Percentiles rank a stretch among this genome's conserved stretches.
These are phyloP conservation scores for Cytospora paraplurivora DNA, from an alignment of 2,329 filamentous ascomycete species.

Conservation along the genomic window DNA sequence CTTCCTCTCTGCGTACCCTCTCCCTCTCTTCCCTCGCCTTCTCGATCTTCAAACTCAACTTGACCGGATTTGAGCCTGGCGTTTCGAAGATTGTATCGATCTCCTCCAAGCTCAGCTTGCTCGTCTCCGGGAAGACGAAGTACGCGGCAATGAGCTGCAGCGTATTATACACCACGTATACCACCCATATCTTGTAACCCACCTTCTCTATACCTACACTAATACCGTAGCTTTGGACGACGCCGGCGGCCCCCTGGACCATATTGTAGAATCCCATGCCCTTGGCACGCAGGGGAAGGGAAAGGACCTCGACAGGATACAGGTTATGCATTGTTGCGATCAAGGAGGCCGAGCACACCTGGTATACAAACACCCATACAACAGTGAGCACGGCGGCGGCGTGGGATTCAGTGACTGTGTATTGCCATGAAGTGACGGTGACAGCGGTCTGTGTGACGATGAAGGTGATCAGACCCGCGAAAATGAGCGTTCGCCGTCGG, in stretches of 20 bases:
- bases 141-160: slow-evolving; percentile 50
- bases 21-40: slow-evolving; percentile 29
- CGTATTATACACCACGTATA: slow-evolving; percentile 53
- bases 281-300: slow-evolving; percentile 46
- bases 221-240: slow-evolving; percentile 50
- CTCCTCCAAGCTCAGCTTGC: slow-evolving; percentile 53
- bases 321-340: slow-evolving; percentile 53
- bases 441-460: slow-evolving; percentile 47
- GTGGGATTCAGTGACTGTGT: slow-evolving; percentile 35
- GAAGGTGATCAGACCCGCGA: slow-evolving; percentile 45
- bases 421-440: slow-evolving; percentile 52
- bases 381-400: slow-evolving; percentile 46
- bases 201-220: slow-evolving; percentile 48
- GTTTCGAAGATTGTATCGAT: slow-evolving; percentile 59
- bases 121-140: slow-evolving; percentile 56
- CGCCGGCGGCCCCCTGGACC: slow-evolving; percentile 47
- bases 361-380: slow-evolving; percentile 51
- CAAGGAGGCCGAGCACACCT: slow-evolving; percentile 47
- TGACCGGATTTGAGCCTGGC: slow-evolving; percentile 29
- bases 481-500: slow-evolving; percentile 47
- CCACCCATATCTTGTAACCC: slow-evolving; percentile 53
- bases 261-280: slow-evolving; percentile 49
- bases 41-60: slow-evolving; percentile 30
- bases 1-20: slow-evolving; percentile 14
- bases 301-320: slow-evolving; percentile 48